Evolutionary conservation across 495 filamentous ascomycete genomes (phyloP).

Genomic region (Aspergillus sclerotiicarbonarius): DNA sequence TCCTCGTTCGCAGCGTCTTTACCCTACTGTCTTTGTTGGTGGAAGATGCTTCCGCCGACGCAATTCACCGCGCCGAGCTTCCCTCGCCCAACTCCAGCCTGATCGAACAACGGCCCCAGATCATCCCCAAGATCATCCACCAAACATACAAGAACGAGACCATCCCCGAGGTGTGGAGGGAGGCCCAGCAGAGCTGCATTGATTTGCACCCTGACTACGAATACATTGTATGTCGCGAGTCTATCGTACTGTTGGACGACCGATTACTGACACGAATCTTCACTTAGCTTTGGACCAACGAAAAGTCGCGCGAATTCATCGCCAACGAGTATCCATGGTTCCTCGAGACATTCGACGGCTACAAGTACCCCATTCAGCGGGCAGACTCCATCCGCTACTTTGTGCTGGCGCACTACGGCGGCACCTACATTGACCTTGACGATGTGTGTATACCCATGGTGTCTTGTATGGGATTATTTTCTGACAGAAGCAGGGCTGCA

Average conservation of each 20-base stretch:
- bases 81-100: conserved; percentile 61
- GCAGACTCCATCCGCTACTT: conserved; percentile 90
- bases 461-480: conserved; percentile 10
- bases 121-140: conserved; percentile 89
- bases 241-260: neutral
- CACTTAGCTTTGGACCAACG: conserved; percentile 80
- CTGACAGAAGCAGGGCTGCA: conserved; percentile 62
- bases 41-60: conserved; percentile 64
- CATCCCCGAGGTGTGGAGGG: conserved; percentile 72
- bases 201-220: conserved; percentile 76
- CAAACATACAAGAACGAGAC: conserved; percentile 80
- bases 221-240: conserved; percentile 61
- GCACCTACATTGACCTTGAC: conserved; percentile 87
- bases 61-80: conserved; percentile 62
- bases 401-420: conserved; percentile 76
- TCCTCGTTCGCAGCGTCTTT: conserved; percentile 61
- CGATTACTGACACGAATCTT: neutral
- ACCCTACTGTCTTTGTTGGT: conserved; percentile 63
- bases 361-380: conserved; percentile 78
- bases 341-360: conserved; percentile 76
- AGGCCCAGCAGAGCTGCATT: conserved; percentile 71
- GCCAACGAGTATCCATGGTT: conserved; percentile 82
- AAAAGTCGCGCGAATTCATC: conserved; percentile 72
- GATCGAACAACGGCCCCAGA: conserved; percentile 57
- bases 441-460: conserved; percentile 54